These are phyloP conservation scores for Stipa capillata DNA, from an alignment of 176 grass and related monocot species.

Conservation along the genomic window DNA sequence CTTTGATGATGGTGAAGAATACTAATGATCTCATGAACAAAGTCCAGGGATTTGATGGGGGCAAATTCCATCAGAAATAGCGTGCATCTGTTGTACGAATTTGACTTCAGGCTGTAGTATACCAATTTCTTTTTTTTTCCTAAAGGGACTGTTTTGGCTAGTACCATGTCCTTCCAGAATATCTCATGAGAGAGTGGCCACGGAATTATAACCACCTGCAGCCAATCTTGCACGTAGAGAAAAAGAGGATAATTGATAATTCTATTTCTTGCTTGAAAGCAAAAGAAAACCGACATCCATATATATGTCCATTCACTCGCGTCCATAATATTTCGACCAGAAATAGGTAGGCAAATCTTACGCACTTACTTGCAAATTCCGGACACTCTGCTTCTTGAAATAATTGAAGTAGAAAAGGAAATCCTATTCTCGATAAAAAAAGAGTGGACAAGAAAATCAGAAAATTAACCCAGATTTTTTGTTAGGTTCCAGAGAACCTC, in stretches of 20 bases:
- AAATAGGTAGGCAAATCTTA: conserved; percentile 8
- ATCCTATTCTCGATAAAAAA: too few relatives aligned
- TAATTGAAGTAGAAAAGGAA: background rate
- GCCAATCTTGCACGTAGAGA: background rate
- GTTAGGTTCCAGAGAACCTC: too few relatives aligned
- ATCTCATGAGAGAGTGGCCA: background rate
- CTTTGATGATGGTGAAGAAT: background rate
- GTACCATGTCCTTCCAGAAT: background rate
- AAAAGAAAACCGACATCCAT: background rate
- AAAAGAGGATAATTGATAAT: background rate
- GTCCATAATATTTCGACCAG: conserved; percentile 19
- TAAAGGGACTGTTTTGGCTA: background rate
- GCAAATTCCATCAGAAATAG: background rate
- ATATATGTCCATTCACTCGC: background rate
- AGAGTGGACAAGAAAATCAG: too few relatives aligned
- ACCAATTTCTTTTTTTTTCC: too few relatives aligned
- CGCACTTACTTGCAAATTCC: conserved; percentile 13
- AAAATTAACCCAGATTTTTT: too few relatives aligned
- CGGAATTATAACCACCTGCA: conserved; percentile 10
- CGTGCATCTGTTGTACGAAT: background rate
- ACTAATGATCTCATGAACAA: background rate
- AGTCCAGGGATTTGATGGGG: background rate
- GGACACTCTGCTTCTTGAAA: background rate
- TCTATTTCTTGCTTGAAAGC: conserved; percentile 46
- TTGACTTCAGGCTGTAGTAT: background rate